Percentiles rank a stretch among this genome's conserved stretches.
These are phyloP conservation scores for Penicillium fimorum DNA, from an alignment of 495 filamentous ascomycete species.

Conservation along the genomic window DNA sequence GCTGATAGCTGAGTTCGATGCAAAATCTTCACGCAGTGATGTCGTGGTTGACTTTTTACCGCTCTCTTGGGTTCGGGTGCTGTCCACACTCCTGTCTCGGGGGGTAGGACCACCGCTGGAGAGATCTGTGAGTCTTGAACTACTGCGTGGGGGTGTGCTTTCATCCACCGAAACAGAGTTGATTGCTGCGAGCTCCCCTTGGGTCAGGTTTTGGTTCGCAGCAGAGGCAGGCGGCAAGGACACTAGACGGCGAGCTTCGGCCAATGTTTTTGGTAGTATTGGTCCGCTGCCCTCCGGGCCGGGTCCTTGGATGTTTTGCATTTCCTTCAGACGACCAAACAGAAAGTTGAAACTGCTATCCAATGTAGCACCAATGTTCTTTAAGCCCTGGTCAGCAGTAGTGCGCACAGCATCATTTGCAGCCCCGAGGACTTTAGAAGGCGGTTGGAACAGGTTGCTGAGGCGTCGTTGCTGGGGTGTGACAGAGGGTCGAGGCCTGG, in stretches of 20 bases:
- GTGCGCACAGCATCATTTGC: constrained; percentile 80
- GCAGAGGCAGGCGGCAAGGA: constrained; percentile 57
- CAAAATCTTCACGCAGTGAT: constrained; percentile 28
- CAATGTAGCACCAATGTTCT: constrained; percentile 82
- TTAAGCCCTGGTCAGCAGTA: constrained; percentile 85
- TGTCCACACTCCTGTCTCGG: constrained; percentile 77
- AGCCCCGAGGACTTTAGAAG: constrained; percentile 72
- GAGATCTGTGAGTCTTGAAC: constrained; percentile 48
- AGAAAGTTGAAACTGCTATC: constrained; percentile 92
- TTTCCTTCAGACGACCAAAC: constrained; percentile 81
- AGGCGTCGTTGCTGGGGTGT: constrained; percentile 62
- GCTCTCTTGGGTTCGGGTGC: constrained; percentile 57
- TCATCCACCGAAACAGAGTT: constrained; percentile 42
- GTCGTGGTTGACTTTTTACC: constrained; percentile 29
- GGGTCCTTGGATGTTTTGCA: constrained; percentile 44
- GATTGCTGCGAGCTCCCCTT: constrained; percentile 46
- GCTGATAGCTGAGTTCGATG: constrained; percentile 25
- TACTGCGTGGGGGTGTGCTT: constrained; percentile 30
- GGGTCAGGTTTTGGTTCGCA: constrained; percentile 51
- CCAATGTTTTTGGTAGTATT: constrained; percentile 80
- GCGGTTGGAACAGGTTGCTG: constrained; percentile 80
- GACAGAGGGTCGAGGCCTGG: constrained; percentile 40
- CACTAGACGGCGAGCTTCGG: constrained; percentile 86
- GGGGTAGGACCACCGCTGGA: constrained; percentile 59
- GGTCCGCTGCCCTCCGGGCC: constrained; percentile 39